Percentiles rank a stretch among this genome's conserved stretches.
Evolutionary conservation across 352 stramenopile genomes (phyloP).

Genomic region (Labyrinthula sp.): DNA sequence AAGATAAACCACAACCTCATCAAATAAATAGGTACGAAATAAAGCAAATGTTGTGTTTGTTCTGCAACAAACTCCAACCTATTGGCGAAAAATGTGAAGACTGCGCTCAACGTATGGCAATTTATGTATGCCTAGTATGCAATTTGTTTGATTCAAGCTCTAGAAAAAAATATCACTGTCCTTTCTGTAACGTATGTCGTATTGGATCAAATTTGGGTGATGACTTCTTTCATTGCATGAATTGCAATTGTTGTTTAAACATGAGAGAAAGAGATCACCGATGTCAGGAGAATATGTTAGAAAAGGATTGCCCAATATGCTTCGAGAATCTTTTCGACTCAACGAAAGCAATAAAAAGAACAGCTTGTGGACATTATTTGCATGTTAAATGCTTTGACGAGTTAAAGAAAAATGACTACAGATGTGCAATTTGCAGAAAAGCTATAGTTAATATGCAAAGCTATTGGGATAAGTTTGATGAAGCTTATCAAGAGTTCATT

Average conservation of each 20-base stretch:
- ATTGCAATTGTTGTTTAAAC: constrained; percentile 88
- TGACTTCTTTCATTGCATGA: constrained; percentile 92
- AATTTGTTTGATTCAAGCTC: constrained; percentile 72
- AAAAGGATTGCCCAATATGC: constrained; percentile 82
- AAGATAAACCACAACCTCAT: constrained; percentile 49
- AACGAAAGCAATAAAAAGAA: constrained; percentile 72
- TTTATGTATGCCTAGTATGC: constrained; percentile 80
- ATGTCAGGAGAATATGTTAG: constrained; percentile 73
- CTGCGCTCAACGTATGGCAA: constrained; percentile 55
- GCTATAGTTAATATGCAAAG: constrained; percentile 74
- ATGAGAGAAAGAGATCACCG: constrained; percentile 64
- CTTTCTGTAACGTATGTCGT: constrained; percentile 89
- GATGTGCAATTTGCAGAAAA: constrained; percentile 77
- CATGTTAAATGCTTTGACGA: constrained; percentile 77
- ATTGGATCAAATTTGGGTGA: constrained; percentile 75
- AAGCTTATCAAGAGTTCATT: no score
- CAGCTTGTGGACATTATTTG: constrained; percentile 84
- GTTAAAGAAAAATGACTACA: constrained; percentile 77
- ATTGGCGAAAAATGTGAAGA: constrained; percentile 44
- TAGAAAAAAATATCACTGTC: constrained; percentile 89
- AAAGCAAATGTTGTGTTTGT: constrained; percentile 79
- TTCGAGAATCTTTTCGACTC: constrained; percentile 80
- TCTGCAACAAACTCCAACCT: constrained; percentile 48
- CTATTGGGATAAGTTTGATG: constrained; percentile 38
- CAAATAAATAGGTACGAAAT: constrained; percentile 74